Base-by-base conservation (phyloP, 2,329 filamentous ascomycete genomes). In the Bisporella sp. region DNA sequence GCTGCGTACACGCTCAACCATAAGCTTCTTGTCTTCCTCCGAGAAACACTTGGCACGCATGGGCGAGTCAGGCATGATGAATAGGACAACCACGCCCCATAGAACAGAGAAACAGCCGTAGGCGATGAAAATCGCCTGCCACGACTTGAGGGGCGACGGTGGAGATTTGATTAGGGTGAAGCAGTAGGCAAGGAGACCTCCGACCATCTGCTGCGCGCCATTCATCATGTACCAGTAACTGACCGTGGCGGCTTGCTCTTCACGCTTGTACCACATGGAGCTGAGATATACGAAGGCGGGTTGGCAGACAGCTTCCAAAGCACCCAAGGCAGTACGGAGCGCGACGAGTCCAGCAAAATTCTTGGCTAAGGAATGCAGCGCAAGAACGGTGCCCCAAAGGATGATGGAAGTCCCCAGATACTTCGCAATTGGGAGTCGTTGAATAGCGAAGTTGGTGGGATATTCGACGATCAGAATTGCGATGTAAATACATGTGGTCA, bases 211-310 rank as follows among this genome's bases (percentile, higher is more conserved):
- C 62, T 88, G 84, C 1, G 73, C 75, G 2, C 85, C 84, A 62
- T 88, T 89, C 82, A 87, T 88, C 79, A 86, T 86, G 65, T 85
- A 86, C 62, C 62, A 64, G 50, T 60, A 87, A 48, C 85, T 76
- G 2, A 76, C 77, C 1, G 78, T 78, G 1, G 72, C 70, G 2
- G 80, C 81, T 67, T 87, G 84, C 63, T 88, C 84, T 48, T 74
- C 73, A 62, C 83, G 83, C 2, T 85, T 87, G 59, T 87, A 88
- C 84, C 84, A 88, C 68, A 86, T 81, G 4, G 73, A 77, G 3
- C 81, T 85, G 55, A 88, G 72, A 2, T 86, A 70, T 0, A 82
- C 77, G 58, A 87, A 87, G 0, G 81, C 78, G 0, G 84, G 84
- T 1, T 82, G 85, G 4, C 86, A 82, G 0, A 81, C 79, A 0